Percentiles rank a stretch among this genome's conserved stretches.
These are phyloP conservation scores for Primulina eburnea DNA, from an alignment of 257 asterid species.

Conservation along the genomic window DNA sequence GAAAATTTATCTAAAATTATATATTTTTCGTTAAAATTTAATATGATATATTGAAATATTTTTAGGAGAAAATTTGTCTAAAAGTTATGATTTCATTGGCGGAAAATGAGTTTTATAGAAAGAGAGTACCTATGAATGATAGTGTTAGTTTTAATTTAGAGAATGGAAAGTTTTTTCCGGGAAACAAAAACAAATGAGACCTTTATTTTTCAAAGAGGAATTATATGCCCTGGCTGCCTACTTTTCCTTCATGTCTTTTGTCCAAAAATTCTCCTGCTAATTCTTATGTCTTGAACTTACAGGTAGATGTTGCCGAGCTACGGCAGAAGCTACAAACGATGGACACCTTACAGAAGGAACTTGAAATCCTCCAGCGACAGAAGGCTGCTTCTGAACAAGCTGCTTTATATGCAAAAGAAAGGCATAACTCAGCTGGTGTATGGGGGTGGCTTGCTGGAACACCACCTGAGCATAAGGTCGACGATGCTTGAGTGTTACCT, in stretches of 20 bases:
- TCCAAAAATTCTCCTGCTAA: neutral
- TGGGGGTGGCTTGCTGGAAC: slow-evolving; percentile 99
- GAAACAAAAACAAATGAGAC: neutral
- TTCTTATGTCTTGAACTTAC: slow-evolving; percentile 27
- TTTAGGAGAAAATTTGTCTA: neutral
- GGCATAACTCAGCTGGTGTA: slow-evolving; percentile 77
- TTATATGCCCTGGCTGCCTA: neutral
- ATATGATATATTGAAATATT: no score
- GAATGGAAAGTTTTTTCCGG: neutral
- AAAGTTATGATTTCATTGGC: neutral
- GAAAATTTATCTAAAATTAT: no score
- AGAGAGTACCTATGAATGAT: no score
- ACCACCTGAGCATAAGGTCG: slow-evolving; percentile 44
- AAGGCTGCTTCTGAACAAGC: slow-evolving; percentile 97
- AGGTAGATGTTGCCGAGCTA: slow-evolving; percentile 96
- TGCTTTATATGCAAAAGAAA: slow-evolving; percentile 59
- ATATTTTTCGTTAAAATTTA: no score
- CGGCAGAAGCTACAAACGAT: slow-evolving; percentile 84
- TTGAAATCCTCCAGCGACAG: slow-evolving; percentile 89
- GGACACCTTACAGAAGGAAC: slow-evolving; percentile 83
- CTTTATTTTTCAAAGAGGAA: neutral
- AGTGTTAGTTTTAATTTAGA: neutral
- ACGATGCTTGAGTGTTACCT: slow-evolving; percentile 37
- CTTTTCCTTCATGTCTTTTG: neutral
- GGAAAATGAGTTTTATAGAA: neutral